These are phyloP conservation scores for Polytrichum formosum DNA, from an alignment of 225 moss, liverwort and hornwort genomes.

Conservation along the genomic window DNA sequence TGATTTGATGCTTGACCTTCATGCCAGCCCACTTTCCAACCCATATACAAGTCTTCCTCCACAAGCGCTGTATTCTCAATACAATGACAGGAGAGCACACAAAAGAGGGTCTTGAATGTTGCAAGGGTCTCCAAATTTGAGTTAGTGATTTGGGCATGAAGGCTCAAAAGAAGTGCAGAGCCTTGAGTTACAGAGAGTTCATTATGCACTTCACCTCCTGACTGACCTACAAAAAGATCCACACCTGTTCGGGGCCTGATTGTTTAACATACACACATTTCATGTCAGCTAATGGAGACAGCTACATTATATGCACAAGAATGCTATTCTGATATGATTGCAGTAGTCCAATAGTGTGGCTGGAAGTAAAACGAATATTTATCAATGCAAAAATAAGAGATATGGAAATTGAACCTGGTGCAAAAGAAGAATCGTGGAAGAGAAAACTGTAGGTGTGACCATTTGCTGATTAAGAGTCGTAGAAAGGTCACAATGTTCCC, in stretches of 20 bases:
- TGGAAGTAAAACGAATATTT: no score
- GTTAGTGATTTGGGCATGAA: constrained; percentile 43
- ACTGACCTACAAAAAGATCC: constrained; percentile 47
- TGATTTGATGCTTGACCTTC: constrained; percentile 37
- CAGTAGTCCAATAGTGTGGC: neutral
- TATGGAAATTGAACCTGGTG: constrained; percentile 39
- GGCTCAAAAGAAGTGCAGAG: constrained; percentile 45
- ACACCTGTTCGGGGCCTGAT: constrained; percentile 63
- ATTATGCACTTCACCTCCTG: constrained; percentile 45
- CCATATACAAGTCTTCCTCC: constrained; percentile 55
- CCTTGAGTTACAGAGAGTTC: constrained; percentile 49
- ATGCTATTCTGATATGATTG: no score
- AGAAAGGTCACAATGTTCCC: constrained; percentile 37
- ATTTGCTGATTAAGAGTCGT: constrained; percentile 35
- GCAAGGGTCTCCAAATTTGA: constrained; percentile 23
- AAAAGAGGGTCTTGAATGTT: constrained; percentile 38
- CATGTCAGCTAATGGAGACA: no score
- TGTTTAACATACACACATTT: neutral
- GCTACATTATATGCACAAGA: no score
- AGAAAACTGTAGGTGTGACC: constrained; percentile 32
- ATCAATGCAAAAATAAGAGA: neutral
- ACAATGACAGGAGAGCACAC: constrained; percentile 38
- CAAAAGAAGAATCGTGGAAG: constrained; percentile 56
- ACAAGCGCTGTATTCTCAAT: constrained; percentile 41
- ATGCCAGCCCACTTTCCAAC: constrained; percentile 60